Conservation (phyloP, 345 rosid species). For the Eucalyptus caleyi region DNA sequence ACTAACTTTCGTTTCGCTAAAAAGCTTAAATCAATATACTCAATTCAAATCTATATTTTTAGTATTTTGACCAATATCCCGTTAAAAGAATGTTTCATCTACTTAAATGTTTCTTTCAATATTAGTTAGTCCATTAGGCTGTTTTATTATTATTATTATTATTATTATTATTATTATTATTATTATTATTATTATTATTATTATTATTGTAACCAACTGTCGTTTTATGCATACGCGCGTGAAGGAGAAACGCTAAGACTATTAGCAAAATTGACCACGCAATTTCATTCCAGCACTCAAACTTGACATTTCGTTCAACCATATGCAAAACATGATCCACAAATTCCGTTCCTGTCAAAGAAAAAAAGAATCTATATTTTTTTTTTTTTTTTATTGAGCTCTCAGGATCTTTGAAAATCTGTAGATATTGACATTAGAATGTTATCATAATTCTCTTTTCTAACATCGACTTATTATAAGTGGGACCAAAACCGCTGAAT, state of each 20-base stretch:
- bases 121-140: not conserved
- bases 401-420: not conserved
- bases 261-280: not conserved
- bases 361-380: not conserved
- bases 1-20: rapidly evolving
- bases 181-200: no score
- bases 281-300: not conserved
- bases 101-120: not conserved
- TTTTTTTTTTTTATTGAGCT: not conserved
- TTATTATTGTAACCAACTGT: not conserved
- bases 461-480: not conserved
- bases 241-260: not conserved
- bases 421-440: not conserved
- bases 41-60: not conserved
- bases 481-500: rapidly evolving
- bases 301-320: not conserved
- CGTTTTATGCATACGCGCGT: not conserved
- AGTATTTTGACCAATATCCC: not conserved
- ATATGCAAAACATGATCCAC: not conserved
- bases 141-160: not conserved
- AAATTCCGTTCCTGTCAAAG: not conserved
- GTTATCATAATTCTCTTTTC: not conserved
- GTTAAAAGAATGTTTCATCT: not conserved
- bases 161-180: no score
- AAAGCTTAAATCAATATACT: not conserved